Evolutionary conservation across 1,139 yeast species (phyloP), one percentile per base, ranked within the genome.

Genomic region (Yamadazyma dushanensis): DNA sequence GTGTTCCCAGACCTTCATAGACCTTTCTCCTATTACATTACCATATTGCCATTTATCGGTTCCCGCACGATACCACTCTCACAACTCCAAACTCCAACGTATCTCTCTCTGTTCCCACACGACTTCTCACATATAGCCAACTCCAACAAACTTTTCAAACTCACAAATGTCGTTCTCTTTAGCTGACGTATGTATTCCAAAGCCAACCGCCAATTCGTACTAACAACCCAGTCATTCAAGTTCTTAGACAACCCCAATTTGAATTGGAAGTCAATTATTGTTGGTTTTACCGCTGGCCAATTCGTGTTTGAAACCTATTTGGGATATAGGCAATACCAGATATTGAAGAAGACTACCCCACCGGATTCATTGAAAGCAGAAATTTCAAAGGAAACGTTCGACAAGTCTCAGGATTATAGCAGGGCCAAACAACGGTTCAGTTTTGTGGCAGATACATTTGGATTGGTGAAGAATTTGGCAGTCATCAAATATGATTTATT

Each of bases 391-490:
- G 85, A 84, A 41, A 86, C 92, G 3, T 87, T 86, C 50, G 71
- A 71, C 36, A 85, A 88, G 56, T 78, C 96, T 3, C 90, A 86
- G 54, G 77, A 73, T 23, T 92, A 92, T 56, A 79, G 95, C 4
- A 66, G 85, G 29, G 86, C 96, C n/a, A 90, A 89, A 58, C 75
- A 89, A 36, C 68, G 71, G 50, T 89, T 88, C 56, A 74, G 83
- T 2, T 68, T 86, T 38, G 59, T 85, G 38, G 59, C 77, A 17
- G 75, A 78, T 29, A 47, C 76, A 11, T 73, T 73, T 51, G 63
- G 73, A 6, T 65, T 83, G 34, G 49, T 73, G 11, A 77, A 82
- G 53, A 84, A 82, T 53, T 52, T 82, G 35, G 70, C 72, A 7
- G 63, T 80, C 39, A 67, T 85, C 51, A 70, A 80, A 43, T 78